Percentiles rank a stretch among this genome's conserved stretches.
phyloP scores from a whole-genome alignment of 2,329 filamentous ascomycete genomes.

The Pseudocercospora fijiensis region DNA sequence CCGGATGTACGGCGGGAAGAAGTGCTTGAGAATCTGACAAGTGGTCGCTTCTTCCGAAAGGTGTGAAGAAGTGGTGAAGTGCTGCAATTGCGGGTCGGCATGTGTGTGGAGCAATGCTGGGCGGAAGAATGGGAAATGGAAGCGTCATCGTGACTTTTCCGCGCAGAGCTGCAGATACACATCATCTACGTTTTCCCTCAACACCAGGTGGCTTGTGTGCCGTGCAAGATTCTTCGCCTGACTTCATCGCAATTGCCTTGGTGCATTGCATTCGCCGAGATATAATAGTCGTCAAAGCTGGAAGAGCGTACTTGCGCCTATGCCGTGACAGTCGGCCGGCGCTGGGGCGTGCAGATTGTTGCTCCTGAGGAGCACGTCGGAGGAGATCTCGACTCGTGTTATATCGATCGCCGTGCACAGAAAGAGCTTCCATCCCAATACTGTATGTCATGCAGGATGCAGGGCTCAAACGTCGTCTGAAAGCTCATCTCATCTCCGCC shows the following conservation, averaged over 20 bases:
- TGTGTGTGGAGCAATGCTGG: neutral
- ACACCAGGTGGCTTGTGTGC: too few relatives aligned
- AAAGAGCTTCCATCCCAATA: neutral
- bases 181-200: too few relatives aligned
- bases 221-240: too few relatives aligned
- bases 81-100: neutral
- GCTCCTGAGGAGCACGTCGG: neutral
- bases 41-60: neutral
- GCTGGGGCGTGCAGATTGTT: neutral
- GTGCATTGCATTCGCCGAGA: too few relatives aligned
- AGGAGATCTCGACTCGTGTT: neutral
- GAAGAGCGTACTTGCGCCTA: neutral
- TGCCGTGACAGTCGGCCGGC: neutral
- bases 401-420: neutral
- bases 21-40: neutral
- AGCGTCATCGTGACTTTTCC: conserved; percentile 10
- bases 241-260: too few relatives aligned
- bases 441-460: neutral
- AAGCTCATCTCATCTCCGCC: too few relatives aligned
- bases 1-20: neutral
- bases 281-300: neutral
- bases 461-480: neutral
- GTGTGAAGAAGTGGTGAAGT: neutral
- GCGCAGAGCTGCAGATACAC: neutral
- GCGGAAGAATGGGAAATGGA: conserved; percentile 3